These are phyloP conservation scores for Kluyveromyces dobzhanskii DNA, from an alignment of 805 yeast genomes.

Conservation along the genomic window DNA sequence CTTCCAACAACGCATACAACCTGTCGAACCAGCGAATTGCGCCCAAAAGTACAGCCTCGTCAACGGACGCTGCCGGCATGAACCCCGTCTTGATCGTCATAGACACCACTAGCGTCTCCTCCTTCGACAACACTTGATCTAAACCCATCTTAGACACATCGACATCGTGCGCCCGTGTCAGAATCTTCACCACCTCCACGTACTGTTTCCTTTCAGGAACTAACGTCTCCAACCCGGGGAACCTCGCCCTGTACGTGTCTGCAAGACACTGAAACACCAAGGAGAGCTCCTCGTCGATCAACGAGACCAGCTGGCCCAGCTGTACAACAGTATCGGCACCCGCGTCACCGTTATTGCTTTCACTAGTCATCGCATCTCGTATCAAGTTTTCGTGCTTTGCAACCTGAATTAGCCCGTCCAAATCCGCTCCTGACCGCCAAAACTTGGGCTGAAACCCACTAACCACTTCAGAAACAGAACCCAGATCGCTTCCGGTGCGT, in stretches of 20 bases:
- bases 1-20: slow-evolving; percentile 35
- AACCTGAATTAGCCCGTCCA: background rate
- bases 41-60: slow-evolving; percentile 31
- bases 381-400: background rate
- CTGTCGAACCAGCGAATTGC: slow-evolving; percentile 37
- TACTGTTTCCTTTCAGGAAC: slow-evolving; percentile 56
- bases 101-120: slow-evolving; percentile 60
- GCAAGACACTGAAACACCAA: slow-evolving; percentile 42
- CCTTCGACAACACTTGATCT: slow-evolving; percentile 42
- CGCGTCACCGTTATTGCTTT: background rate
- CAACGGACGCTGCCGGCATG: slow-evolving; percentile 26
- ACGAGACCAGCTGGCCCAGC: slow-evolving; percentile 7
- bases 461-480: background rate
- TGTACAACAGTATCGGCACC: background rate
- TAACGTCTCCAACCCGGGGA: slow-evolving; percentile 63
- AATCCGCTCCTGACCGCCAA: background rate
- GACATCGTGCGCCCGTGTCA: slow-evolving; percentile 41
- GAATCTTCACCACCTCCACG: slow-evolving; percentile 40
- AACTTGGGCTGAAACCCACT: background rate
- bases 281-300: slow-evolving; percentile 39
- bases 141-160: slow-evolving; percentile 27
- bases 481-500: background rate
- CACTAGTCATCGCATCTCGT: background rate
- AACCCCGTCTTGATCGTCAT: slow-evolving; percentile 59
- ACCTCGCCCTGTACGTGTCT: slow-evolving; percentile 47